These are phyloP conservation scores for Filobasidium floriforme DNA, from an alignment of 768 basidiomycete genomes.

Conservation along the genomic window DNA sequence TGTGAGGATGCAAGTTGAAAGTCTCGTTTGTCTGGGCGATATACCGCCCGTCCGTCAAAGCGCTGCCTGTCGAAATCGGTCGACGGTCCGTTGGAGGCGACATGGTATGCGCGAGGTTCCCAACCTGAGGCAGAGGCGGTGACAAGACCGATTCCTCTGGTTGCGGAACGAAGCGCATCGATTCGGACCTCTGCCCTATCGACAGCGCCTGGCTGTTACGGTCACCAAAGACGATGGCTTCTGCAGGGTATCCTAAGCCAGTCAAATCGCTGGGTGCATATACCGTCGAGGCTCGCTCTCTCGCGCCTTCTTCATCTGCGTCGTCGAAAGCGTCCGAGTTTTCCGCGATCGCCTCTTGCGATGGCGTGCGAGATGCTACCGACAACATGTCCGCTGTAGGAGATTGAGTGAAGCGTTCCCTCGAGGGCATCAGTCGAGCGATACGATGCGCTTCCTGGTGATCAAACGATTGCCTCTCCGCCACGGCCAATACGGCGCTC, in stretches of 20 bases:
- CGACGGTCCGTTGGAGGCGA: conserved; percentile 26
- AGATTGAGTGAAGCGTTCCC: conserved; percentile 25
- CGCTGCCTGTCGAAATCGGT: conserved; percentile 14
- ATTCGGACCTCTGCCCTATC: conserved; percentile 24
- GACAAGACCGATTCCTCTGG: conserved; percentile 30
- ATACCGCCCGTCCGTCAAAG: conserved; percentile 32
- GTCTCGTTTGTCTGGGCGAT: conserved; percentile 40
- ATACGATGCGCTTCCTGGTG: conserved; percentile 17
- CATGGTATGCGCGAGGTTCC: conserved; percentile 25
- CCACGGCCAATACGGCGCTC: conserved; percentile 18
- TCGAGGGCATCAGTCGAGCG: conserved; percentile 23
- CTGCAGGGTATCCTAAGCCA: conserved; percentile 41
- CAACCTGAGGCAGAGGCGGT: conserved; percentile 41
- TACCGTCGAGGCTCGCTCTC: conserved; percentile 27
- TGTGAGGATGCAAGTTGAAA: conserved; percentile 43
- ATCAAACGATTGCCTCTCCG: conserved; percentile 12
- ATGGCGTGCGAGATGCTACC: conserved; percentile 20
- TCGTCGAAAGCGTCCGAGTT: conserved; percentile 32
- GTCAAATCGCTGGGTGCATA: conserved; percentile 30
- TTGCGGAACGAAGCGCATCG: conserved; percentile 34
- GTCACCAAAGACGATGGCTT: conserved; percentile 38
- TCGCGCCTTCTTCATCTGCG: conserved; percentile 34
- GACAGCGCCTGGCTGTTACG: conserved; percentile 19
- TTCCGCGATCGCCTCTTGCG: conserved; percentile 19
- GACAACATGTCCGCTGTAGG: conserved; percentile 21